These are phyloP conservation scores for Fusarium sp. DNA, from an alignment of 2,329 filamentous ascomycete species.

Conservation along the genomic window DNA sequence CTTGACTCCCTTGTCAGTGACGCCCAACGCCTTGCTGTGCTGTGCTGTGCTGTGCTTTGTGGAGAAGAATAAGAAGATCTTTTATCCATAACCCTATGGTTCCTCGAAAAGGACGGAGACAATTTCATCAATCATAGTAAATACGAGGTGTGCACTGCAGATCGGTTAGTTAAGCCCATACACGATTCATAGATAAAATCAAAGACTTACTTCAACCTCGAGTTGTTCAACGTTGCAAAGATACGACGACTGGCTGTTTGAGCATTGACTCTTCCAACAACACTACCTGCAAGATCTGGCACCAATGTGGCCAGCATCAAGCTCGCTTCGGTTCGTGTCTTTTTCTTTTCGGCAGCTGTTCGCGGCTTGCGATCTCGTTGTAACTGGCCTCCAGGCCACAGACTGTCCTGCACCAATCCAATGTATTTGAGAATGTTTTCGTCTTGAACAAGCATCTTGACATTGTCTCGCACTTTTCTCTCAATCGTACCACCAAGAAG, in stretches of 20 bases:
- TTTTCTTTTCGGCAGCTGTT: constrained; percentile 78
- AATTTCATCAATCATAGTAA: constrained; percentile 78
- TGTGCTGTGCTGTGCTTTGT: constrained; percentile 21
- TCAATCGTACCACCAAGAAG: constrained; percentile 96
- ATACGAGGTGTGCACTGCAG: constrained; percentile 72
- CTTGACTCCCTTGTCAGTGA: constrained; percentile 32
- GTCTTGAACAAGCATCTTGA: constrained; percentile 79
- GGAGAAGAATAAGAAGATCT: constrained; percentile 10
- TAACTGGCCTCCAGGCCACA: constrained; percentile 82
- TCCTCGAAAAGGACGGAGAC: constrained; percentile 72
- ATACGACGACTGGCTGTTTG: constrained; percentile 89
- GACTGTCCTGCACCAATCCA: constrained; percentile 74
- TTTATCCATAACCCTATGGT: constrained; percentile 24
- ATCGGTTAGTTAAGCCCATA: constrained; percentile 26
- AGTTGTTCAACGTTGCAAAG: constrained; percentile 92
- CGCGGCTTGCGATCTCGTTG: constrained; percentile 65
- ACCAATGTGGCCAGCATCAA: constrained; percentile 89
- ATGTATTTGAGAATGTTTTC: constrained; percentile 83
- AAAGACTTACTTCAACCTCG: constrained; percentile 80
- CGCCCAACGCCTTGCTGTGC: constrained; percentile 42
- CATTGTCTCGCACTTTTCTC: constrained; percentile 89
- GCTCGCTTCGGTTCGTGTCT: constrained; percentile 86
- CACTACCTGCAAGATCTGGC: constrained; percentile 90
- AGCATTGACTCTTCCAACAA: constrained; percentile 92
- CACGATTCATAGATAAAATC: not conserved